Base-by-base conservation (phyloP, 1,139 yeast species). In the Saccharomycopsis crataegensis region DNA sequence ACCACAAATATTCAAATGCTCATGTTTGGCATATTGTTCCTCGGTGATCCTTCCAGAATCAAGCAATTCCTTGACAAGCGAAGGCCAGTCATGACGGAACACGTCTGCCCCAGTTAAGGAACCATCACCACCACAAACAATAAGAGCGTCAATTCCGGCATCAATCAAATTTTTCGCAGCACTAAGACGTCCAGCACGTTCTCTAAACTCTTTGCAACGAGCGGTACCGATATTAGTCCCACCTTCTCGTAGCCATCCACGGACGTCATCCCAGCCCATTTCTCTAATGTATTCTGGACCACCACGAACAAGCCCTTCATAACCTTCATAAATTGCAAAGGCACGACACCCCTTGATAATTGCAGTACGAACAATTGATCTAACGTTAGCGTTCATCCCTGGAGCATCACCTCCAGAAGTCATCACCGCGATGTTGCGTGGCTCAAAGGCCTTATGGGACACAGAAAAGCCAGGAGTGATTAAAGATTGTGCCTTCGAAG, bases 41-140 rank as follows among this genome's bases (percentile, higher is more conserved):
- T 68, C 58, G 11, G 91, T 72, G 58, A 91, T 76, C 60, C 72
- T 74, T 4, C 78, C 76, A 7, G 70, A 75, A 1, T 71, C 72
- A 46, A 77, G 73, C 60, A 93, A 77, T 68, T 93, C 97, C 41
- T 77, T 69, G 51, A 91, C 73, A 62, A 93, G 78, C 16, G 86
- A 77, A 4, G 96, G 96, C 99, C 99, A 93, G 70, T 93, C 98
- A 38, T 81, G 70, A 67, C 99, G 82, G 74, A 93, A 90, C 59
- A 86, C 74, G 67, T 93, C 98, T 12, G 99, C 99, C 62, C 99
- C 99, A 1, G 99, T 93, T 61, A 93, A 76, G 0, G 98, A 90
- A 54, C 99, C 99, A 67, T 93, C 99, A 71, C 99, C 99, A 65
- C 99, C 99, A 72, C 97, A 89, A n/a, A 93, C 97, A 62, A 93